Percentiles rank a stretch among this genome's conserved stretches.
These are phyloP conservation scores for Scolecobasidium constrictum DNA, from an alignment of 2,329 filamentous ascomycete species.

Conservation along the genomic window DNA sequence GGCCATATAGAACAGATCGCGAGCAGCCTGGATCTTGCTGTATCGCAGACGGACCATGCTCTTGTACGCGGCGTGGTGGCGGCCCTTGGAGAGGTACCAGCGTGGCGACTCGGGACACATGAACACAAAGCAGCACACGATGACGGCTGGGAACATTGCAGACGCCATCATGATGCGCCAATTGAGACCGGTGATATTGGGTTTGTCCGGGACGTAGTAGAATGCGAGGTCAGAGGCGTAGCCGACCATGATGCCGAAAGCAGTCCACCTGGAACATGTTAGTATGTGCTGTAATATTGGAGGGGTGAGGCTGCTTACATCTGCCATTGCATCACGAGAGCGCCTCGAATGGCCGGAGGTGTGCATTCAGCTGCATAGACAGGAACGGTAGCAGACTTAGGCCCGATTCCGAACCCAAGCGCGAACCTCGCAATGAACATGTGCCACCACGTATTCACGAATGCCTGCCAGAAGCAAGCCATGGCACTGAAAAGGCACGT, in stretches of 20 bases:
- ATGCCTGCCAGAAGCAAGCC: constrained; percentile 49
- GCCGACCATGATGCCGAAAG: constrained; percentile 13
- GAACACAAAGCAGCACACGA: constrained; percentile 21
- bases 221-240: constrained; percentile 37
- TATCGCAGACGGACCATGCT: constrained; percentile 25
- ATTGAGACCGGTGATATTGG: constrained; percentile 45
- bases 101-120: constrained; percentile 22
- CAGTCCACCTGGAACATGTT: constrained; percentile 14
- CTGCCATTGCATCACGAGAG: constrained; percentile 42
- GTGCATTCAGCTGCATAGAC: constrained; percentile 59
- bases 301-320: constrained; percentile 14
- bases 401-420: constrained; percentile 67
- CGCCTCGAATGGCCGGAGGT: constrained; percentile 28
- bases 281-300: background rate
- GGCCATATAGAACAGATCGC: constrained; percentile 41
- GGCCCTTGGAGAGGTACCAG: constrained; percentile 29
- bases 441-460: constrained; percentile 54
- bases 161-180: constrained; percentile 63
- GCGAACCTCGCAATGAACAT: constrained; percentile 34
- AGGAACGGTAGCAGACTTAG: constrained; percentile 64
- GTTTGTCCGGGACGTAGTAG: constrained; percentile 40
- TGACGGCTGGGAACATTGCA: constrained; percentile 40
- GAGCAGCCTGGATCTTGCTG: constrained; percentile 41
- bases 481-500: constrained; percentile 58
- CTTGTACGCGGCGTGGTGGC: constrained; percentile 24